These are phyloP conservation scores for Zhuliangozyma parablackwelliae DNA, from an alignment of 1,139 yeast species.

Conservation along the genomic window DNA sequence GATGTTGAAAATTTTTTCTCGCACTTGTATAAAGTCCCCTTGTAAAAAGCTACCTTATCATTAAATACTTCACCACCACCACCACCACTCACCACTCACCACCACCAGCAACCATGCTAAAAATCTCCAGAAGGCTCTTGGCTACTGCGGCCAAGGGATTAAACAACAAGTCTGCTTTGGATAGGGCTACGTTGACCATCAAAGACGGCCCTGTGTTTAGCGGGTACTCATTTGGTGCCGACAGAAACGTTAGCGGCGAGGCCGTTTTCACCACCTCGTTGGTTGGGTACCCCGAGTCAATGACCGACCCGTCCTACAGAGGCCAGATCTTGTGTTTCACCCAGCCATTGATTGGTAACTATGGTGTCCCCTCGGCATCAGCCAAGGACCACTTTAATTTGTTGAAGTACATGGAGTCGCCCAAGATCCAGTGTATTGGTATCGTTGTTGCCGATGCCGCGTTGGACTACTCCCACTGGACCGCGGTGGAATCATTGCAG, in stretches of 20 bases:
- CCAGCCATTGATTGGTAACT: slow-evolving; percentile 94
- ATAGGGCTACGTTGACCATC: slow-evolving; percentile 86
- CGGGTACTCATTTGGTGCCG: slow-evolving; percentile 94
- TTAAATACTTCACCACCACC: too few relatives aligned
- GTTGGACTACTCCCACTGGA: slow-evolving; percentile 94
- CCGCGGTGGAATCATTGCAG: slow-evolving; percentile 92
- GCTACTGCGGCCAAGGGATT: slow-evolving; percentile 38
- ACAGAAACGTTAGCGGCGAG: slow-evolving; percentile 88
- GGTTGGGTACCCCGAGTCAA: slow-evolving; percentile 97
- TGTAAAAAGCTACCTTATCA: too few relatives aligned
- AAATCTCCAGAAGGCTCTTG: slow-evolving; percentile 14
- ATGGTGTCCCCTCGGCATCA: slow-evolving; percentile 89
- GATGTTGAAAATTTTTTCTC: slow-evolving; percentile 1
- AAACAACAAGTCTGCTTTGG: slow-evolving; percentile 42
- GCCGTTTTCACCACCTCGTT: slow-evolving; percentile 96
- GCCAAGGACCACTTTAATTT: slow-evolving; percentile 79
- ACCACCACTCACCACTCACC: too few relatives aligned
- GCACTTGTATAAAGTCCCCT: too few relatives aligned
- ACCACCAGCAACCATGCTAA: slow-evolving; percentile 1
- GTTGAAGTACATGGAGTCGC: slow-evolving; percentile 86
- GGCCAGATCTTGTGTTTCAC: slow-evolving; percentile 97
- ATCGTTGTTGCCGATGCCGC: slow-evolving; percentile 96
- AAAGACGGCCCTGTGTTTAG: slow-evolving; percentile 91
- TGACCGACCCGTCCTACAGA: slow-evolving; percentile 96
- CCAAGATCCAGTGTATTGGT: slow-evolving; percentile 89